Evolutionary conservation across 306 rosid genomes (phyloP), one percentile per base, ranked within the genome.

Genomic region (Prunus dulcis): DNA sequence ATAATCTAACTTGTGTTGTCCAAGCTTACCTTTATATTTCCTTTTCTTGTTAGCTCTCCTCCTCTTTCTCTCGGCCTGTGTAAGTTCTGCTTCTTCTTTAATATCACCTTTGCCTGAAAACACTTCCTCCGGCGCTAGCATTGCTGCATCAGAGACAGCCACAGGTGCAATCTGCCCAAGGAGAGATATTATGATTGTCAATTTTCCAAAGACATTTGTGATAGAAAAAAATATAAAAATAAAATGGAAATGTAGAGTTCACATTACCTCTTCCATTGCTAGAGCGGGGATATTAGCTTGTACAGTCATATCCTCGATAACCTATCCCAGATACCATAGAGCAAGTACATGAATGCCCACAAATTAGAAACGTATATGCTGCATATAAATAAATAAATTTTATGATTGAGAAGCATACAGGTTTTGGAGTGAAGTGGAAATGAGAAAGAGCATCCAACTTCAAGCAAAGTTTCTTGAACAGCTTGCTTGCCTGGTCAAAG

Each of bases 121-220:
- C 72, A 96, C 90, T 89, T 90, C 99, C 87, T 96, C 97, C 34
- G 99, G 99, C 76, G 98, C 99, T 79, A 96, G 88, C 98, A 96
- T 90, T 60, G 97, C 96, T 51, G 97, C 98, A 76, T 91, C 99
- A n/a, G 99, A 95, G 79, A 95, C 88, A 13, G 97, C 97, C 81
- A 89, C 81, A 11, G 99, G 98, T 60, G 99, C 99, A 89, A 92
- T 84, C 99, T 96, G 81, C 45, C 20, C 76, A 89, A 14, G 30
- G 75, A 83, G 78, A 81, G 74, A 83, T 61, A 77, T 69, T 46
- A 30, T 22, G 53, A 62, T 67, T 69, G 52, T 61, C 69, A 3
- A 19, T 55, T 80, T 74, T 49, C 12, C 27, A 60, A 19, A 25
- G 57, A 28, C 67, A 30, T 28, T 15, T 62, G 12, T 51, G 19